Percentiles rank a stretch among this genome's conserved stretches.
Evolutionary conservation across 2,329 filamentous ascomycete species (phyloP).

Genomic region (Stylonectria norvegica): DNA sequence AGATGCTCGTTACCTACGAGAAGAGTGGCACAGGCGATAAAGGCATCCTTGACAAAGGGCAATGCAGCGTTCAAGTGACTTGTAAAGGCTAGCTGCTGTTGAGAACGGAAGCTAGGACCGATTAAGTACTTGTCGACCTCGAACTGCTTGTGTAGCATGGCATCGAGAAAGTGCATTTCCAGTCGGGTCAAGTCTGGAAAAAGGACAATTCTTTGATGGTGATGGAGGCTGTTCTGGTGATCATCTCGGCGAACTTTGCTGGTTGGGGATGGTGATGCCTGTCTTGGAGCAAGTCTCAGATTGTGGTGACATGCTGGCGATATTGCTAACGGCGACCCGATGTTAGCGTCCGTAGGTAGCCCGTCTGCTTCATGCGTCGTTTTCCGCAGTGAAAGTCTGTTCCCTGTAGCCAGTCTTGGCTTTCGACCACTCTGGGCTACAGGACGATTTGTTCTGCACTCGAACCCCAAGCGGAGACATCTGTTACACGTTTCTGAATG

Average conservation of each 20-base stretch:
- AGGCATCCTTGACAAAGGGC: constrained; percentile 7
- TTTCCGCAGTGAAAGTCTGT: neutral
- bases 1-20: constrained; percentile 5
- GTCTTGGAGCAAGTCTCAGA: too few relatives aligned
- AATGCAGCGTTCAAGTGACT: constrained; percentile 5
- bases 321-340: too few relatives aligned
- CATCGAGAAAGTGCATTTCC: constrained; percentile 7
- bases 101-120: constrained; percentile 7
- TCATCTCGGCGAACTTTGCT: too few relatives aligned
- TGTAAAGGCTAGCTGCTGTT: constrained; percentile 7
- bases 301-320: too few relatives aligned
- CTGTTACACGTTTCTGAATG: constrained; percentile 2
- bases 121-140: constrained; percentile 10
- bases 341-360: too few relatives aligned
- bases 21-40: constrained; percentile 9
- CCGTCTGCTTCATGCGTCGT: too few relatives aligned
- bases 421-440: neutral
- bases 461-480: constrained; percentile 1
- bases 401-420: neutral
- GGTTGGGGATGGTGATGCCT: too few relatives aligned
- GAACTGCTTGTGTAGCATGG: constrained; percentile 8
- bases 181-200: constrained; percentile 8
- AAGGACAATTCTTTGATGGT: neutral
- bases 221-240: too few relatives aligned
- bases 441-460: neutral